Evolutionary conservation across 2,329 filamentous ascomycete species (phyloP), one percentile per base, ranked within the genome.

Genomic region (Fusarium miscanthi): DNA sequence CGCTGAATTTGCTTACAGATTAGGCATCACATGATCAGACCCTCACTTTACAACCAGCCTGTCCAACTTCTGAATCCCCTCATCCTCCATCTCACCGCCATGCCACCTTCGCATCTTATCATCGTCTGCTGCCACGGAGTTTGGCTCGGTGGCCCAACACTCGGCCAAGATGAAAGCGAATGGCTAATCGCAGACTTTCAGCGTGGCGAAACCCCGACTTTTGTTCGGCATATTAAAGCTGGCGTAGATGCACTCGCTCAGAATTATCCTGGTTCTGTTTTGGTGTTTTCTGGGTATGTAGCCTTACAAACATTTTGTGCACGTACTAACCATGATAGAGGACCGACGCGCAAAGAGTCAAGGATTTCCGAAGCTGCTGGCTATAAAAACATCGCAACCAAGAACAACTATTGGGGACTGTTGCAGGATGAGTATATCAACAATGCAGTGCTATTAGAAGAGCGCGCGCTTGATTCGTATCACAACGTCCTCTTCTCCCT

Each of bases 71-170:
- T 63, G 59, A 73, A 71, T 67, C 69, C 62, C 67, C 25, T 66
- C 67, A 52, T 40, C 25, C n/a, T 41, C 42, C 46, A 68, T 30
- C 45, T 74, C 74, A 65, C 30, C 31, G 25, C 64, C 59, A 66
- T 65, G 38, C 45, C 70, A 1, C 82, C 83, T 33, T 81, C 81
- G 9, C 87, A 93, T 72, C 86, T 97, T 16, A 89, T 97, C 57
- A 83, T 97, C 52, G 92, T 97, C 56, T 96, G 94, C 84, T 95
- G 94, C 80, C 94, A 97, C 82, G 93, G 90, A 33, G 93, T 95
- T 64, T 97, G 92, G 86, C 82, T 85, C 19, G 90, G 90, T 31
- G 89, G 90, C 0, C 83, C 85, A 5, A 81, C 82, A 3, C 80
- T 81, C 3, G 90, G 90, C 38, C 70, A 78, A 25, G 82, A 87